Evolutionary conservation across 768 basidiomycete genomes (phyloP), one percentile per base, ranked within the genome.

Genomic region (Tephrocybe sp.): DNA sequence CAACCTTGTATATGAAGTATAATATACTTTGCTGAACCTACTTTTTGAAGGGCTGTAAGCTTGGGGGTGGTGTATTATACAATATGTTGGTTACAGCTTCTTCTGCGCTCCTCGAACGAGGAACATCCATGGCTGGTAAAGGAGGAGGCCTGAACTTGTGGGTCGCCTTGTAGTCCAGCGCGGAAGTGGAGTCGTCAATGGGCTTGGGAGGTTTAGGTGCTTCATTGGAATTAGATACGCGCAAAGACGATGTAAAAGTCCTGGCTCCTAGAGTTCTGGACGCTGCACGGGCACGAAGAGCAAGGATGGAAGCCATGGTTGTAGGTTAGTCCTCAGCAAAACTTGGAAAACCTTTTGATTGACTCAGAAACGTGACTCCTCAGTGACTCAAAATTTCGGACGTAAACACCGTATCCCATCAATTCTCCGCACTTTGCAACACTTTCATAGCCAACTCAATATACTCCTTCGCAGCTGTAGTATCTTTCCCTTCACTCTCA

Each of bases 1-100:
- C 43, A 53, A 50, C 8, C 34, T 41, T 34, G 14, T 30, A 31
- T 19, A 10, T 11, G 20, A 16, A 12, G 30, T 31, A 17, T 47
- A 16, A 30, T 7, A 34, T 16, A 44, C 14, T 17, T 38, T 6
- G 32, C 5, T 33, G 8, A 31, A 72, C 80, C 56, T 60, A 92
- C 92, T 88, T 91, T 79, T 95, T 95, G 72, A 85, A 97, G 1
- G 93, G 93, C 63, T 95, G 90, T 42, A 89, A 67, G 63, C 87
- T 93, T 4, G 92, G 91, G 19, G 92, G 90, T 8, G 92, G 92
- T 2, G 94, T 95, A 63, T 98, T 97, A 73, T 98, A 98, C 12
- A 98, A 73, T 60, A 98, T 98, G 63, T 98, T 98, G 30, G 93
- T 95, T 31, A 98, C 96, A 26, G 96, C 93, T 70, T 98, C 93